Conservation (phyloP, 2,329 filamentous ascomycete genomes). For the Emmonsiellopsis sp. region DNA sequence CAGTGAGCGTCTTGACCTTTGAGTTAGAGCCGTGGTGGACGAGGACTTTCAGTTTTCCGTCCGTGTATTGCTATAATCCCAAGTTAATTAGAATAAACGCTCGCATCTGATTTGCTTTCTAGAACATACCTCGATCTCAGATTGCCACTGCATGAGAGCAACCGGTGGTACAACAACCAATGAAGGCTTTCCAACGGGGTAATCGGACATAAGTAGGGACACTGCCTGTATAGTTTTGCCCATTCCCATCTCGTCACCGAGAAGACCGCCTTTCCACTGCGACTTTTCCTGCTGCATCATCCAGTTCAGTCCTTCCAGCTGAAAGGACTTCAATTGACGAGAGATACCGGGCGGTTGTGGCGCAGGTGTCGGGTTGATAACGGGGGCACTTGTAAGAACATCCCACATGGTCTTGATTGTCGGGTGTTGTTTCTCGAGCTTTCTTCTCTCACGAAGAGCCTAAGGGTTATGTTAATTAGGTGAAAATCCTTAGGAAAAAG, state of each 20-base stretch:
- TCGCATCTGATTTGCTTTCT: neutral
- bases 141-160: constrained; percentile 90
- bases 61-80: constrained; percentile 52
- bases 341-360: constrained; percentile 68
- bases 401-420: constrained; percentile 77
- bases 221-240: constrained; percentile 98
- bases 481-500: neutral
- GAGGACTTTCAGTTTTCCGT: constrained; percentile 80
- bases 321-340: constrained; percentile 81
- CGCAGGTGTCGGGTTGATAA: constrained; percentile 55
- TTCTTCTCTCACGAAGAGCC: constrained; percentile 48
- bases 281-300: constrained; percentile 84
- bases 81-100: constrained; percentile 3
- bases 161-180: constrained; percentile 88
- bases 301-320: constrained; percentile 89
- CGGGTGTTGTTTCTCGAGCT: constrained; percentile 68
- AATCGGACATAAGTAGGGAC: constrained; percentile 96
- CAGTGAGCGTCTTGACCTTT: constrained; percentile 67
- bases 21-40: constrained; percentile 81
- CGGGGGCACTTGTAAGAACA: constrained; percentile 57
- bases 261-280: constrained; percentile 75
- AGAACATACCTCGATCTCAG: constrained; percentile 57
- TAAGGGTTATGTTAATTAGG: constrained; percentile 11
- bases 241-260: constrained; percentile 98
- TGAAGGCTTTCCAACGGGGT: constrained; percentile 70